These are phyloP conservation scores for Coemansia sp. DNA, from an alignment of 192 early-diverging fungal species.

Conservation along the genomic window DNA sequence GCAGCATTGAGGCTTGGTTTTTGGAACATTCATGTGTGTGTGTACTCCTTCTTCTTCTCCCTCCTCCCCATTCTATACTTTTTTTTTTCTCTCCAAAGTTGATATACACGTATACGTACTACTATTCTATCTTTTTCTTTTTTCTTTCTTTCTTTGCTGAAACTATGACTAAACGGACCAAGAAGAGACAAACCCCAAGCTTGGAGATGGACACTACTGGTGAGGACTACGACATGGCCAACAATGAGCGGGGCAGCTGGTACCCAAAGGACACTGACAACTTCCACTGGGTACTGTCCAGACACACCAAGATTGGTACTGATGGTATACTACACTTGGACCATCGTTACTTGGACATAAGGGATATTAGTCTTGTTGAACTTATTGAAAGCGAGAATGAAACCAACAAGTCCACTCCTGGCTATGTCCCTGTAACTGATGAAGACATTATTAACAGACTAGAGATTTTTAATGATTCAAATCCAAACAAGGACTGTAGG, in stretches of 20 bases:
- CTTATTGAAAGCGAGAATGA: constrained; percentile 16
- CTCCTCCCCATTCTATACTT: not conserved
- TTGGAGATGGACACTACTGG: not conserved
- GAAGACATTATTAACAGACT: constrained; percentile 21
- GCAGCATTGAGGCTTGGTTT: not conserved
- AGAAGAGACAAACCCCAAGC: not conserved
- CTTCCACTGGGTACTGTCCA: constrained; percentile 41
- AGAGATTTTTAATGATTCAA: constrained; percentile 24
- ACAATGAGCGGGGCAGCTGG: constrained; percentile 36
- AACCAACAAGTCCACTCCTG: not conserved
- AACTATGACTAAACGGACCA: constrained; percentile 1
- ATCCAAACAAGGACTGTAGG: constrained; percentile 34
- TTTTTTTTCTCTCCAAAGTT: not conserved
- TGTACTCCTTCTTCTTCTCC: constrained; percentile 1
- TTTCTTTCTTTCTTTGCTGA: not conserved
- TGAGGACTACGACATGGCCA: not conserved
- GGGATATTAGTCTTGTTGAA: constrained; percentile 31
- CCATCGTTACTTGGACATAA: constrained; percentile 42
- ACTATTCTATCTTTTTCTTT: not conserved
- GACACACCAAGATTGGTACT: constrained; percentile 26
- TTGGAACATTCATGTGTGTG: not conserved
- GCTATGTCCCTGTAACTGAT: constrained; percentile 1
- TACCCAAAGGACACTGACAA: constrained; percentile 32
- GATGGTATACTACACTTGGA: constrained; percentile 14
- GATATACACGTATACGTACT: not conserved